A percentile compares a stretch with the other conserved stretches of the same genome.
These are phyloP conservation scores for Irpex lacteus DNA, from an alignment of 1,284 basidiomycete species.

Conservation along the genomic window DNA sequence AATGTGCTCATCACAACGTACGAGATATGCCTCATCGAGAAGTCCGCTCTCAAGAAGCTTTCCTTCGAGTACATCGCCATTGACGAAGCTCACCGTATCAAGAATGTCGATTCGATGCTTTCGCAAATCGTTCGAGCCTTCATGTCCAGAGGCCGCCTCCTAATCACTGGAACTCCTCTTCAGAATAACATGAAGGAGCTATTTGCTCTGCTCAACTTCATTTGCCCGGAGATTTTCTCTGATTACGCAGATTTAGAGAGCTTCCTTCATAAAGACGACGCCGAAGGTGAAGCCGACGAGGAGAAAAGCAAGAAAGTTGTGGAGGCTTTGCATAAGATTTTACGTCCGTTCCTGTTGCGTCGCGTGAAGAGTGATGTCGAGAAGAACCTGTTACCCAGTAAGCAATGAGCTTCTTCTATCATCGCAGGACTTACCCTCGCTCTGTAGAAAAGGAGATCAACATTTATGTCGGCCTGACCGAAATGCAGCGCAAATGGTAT, in stretches of 20 bases:
- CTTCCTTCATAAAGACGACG: constrained; percentile 81
- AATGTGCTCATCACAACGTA: constrained; percentile 97
- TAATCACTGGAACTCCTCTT: constrained; percentile 97
- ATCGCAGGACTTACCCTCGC: constrained; percentile 11
- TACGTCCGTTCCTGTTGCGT: constrained; percentile 91
- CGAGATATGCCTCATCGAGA: constrained; percentile 97
- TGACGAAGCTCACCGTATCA: constrained; percentile 99
- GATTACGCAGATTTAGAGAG: constrained; percentile 73
- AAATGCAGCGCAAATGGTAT: constrained; percentile 99
- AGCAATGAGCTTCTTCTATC: not conserved
- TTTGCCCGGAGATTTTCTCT: constrained; percentile 82
- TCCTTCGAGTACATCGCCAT: constrained; percentile 99
- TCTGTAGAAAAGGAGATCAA: constrained; percentile 94
- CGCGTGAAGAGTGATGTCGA: constrained; percentile 98
- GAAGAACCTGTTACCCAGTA: constrained; percentile 91
- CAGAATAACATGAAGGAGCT: constrained; percentile 98
- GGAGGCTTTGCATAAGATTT: constrained; percentile 95
- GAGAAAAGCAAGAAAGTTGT: constrained; percentile 91
- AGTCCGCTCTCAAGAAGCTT: constrained; percentile 89
- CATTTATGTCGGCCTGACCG: constrained; percentile 95
- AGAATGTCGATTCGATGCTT: constrained; percentile 97
- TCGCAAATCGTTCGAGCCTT: constrained; percentile 95
- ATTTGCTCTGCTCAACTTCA: constrained; percentile 95
- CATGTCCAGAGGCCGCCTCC: constrained; percentile 81
- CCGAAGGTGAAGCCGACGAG: constrained; percentile 74